Base-by-base conservation (phyloP, 148 eudicot genomes). In the Spergularia bocconei region DNA sequence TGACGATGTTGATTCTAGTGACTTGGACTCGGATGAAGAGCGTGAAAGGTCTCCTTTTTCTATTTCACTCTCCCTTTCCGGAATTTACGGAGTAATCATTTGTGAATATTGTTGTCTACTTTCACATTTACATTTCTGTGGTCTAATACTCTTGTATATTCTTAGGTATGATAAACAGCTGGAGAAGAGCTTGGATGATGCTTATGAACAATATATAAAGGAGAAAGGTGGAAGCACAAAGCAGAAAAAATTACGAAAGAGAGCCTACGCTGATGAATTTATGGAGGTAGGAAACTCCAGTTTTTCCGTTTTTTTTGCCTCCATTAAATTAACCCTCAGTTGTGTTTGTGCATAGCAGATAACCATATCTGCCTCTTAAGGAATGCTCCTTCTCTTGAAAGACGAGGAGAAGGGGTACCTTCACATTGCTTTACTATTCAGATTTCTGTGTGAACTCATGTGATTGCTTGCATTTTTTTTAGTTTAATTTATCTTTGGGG, bases 11-110 rank as follows among this genome's bases (percentile, higher is more conserved):
- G 74, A 77, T 65, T 66, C 78, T n/a, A 88, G 88, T 78, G 93
- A 91, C 72, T 38, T 83, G 63, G 97, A 93, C 76, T 88, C 98
- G 71, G 97, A 93, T 59, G 93, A 91, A 75, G 97, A 93, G 75
- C 85, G 91, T 39, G 83, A 70, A 75, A 79, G 88, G 98, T 93
- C 17, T 29, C 79, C 19, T 44, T 2, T 29, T 0, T 14, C 5
- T 38, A 36, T 33, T 56, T 51, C 44, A n/a, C 13, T 20, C 3
- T 38, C 56, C 10, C 13, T 13, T 41, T 11, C 15, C 8, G 44
- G 15, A 25, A 12, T 19, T 33, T 53, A 8, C 1, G 25, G 13
- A 59, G 10, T 79, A 15, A 39, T 73, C 51, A 2, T 67, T n/a
- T 9, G 67, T 77, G 52, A 11, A 63, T 41, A 60, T 59, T 59